A percentile compares a stretch with the other conserved stretches of the same genome.
These are phyloP conservation scores for Colletotrichum orbiculare DNA, from an alignment of 2,329 filamentous ascomycete species.

Conservation along the genomic window DNA sequence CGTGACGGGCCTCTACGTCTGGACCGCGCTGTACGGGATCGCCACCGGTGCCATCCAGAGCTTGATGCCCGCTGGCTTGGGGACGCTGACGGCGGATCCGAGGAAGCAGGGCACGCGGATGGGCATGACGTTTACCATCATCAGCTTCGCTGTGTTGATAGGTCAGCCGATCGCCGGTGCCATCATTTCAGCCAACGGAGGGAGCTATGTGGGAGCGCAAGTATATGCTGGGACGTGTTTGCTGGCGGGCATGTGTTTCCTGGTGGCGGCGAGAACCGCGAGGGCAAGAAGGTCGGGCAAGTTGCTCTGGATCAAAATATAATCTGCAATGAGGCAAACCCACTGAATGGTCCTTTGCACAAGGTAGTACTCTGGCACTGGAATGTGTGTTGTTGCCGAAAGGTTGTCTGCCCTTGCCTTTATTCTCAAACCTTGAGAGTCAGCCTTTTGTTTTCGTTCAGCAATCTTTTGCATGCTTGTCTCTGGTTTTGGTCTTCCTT, in stretches of 20 bases:
- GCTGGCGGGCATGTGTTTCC: conserved; percentile 53
- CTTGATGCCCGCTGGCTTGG: conserved; percentile 72
- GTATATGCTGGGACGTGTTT: conserved; percentile 58
- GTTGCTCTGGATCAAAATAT: conserved; percentile 55
- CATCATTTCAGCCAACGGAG: conserved; percentile 55
- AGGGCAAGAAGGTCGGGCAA: conserved; percentile 50
- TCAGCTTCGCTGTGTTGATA: conserved; percentile 63
- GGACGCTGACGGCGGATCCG: conserved; percentile 63
- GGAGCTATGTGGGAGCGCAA: conserved; percentile 60
- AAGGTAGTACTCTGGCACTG: no score
- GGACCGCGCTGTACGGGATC: conserved; percentile 73
- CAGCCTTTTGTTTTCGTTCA: no score
- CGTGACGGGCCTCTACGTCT: conserved; percentile 66
- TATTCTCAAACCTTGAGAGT: no score
- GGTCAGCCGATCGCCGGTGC: conserved; percentile 64
- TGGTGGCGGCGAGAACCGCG: conserved; percentile 51
- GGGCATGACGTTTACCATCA: conserved; percentile 69
- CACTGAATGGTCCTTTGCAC: no score
- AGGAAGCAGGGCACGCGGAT: conserved; percentile 64
- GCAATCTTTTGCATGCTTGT: no score
- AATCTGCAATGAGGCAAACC: no score
- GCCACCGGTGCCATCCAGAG: conserved; percentile 72
- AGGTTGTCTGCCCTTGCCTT: no score
- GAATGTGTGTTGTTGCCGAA: no score
- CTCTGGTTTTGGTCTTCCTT: no score